Conservation (phyloP, 257 asterid genomes). For the Petunia axillaris region DNA sequence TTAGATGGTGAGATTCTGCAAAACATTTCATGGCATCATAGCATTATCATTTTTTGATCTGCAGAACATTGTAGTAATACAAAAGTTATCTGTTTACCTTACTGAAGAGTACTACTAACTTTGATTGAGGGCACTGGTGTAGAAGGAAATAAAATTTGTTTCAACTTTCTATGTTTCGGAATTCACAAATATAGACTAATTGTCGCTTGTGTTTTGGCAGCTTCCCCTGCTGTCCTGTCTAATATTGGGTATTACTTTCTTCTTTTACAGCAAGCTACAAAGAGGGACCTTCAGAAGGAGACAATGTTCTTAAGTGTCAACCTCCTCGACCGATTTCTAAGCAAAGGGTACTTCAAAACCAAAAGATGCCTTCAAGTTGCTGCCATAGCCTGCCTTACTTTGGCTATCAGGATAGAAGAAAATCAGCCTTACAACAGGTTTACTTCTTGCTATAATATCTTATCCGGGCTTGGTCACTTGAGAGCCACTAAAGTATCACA, state of each 20-base stretch:
- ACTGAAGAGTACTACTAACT: background rate
- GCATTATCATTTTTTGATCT: background rate
- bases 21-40: background rate
- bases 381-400: slow-evolving; percentile 91
- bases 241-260: slow-evolving; percentile 1
- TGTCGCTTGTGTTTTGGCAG: background rate
- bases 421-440: slow-evolving; percentile 91
- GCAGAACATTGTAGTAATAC: slow-evolving; percentile 6
- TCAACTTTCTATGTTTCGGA: slow-evolving; percentile 1
- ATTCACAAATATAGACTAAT: background rate
- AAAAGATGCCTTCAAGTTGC: slow-evolving; percentile 74
- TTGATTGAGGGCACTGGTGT: background rate
- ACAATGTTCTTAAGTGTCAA: slow-evolving; percentile 87
- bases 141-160: background rate
- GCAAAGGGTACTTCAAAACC: slow-evolving; percentile 79
- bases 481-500: slow-evolving; percentile 11
- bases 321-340: slow-evolving; percentile 82
- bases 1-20: background rate
- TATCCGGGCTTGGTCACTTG: background rate
- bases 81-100: background rate
- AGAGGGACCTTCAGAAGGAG: slow-evolving; percentile 73
- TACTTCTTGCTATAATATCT: slow-evolving; percentile 17
- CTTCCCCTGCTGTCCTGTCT: background rate
- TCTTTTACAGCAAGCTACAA: slow-evolving; percentile 66
- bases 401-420: slow-evolving; percentile 96